These are phyloP conservation scores for Exophiala sp. DNA, from an alignment of 2,329 filamentous ascomycete species.

Conservation along the genomic window DNA sequence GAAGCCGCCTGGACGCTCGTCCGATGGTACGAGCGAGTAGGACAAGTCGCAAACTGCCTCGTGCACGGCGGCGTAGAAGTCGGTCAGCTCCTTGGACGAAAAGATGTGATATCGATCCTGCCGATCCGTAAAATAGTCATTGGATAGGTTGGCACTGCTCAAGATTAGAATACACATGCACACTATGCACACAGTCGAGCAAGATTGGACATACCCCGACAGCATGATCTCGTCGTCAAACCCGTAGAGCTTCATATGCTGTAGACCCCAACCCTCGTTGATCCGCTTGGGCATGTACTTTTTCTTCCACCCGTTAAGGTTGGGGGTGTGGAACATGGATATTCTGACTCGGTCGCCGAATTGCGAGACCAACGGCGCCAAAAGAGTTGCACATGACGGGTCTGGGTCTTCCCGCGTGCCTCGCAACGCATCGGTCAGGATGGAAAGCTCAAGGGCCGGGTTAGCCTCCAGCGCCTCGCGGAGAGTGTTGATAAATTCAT, in stretches of 20 bases:
- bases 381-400: slow-evolving; percentile 78
- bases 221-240: slow-evolving; percentile 93
- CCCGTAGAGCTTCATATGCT: slow-evolving; percentile 98
- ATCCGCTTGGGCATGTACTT: slow-evolving; percentile 78
- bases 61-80: slow-evolving; percentile 77
- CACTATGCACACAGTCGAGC: slow-evolving; percentile 1
- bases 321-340: slow-evolving; percentile 97
- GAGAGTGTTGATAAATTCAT: slow-evolving; percentile 76
- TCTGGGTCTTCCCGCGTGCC: slow-evolving; percentile 86
- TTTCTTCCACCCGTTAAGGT: slow-evolving; percentile 81
- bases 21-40: slow-evolving; percentile 63
- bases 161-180: slow-evolving; percentile 1
- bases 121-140: slow-evolving; percentile 92
- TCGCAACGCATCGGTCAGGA: slow-evolving; percentile 83
- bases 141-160: slow-evolving; percentile 71
- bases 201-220: slow-evolving; percentile 58
- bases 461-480: slow-evolving; percentile 68
- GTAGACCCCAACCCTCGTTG: slow-evolving; percentile 96
- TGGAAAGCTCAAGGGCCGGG: slow-evolving; percentile 71
- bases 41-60: slow-evolving; percentile 71
- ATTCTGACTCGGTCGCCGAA: slow-evolving; percentile 79
- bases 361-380: slow-evolving; percentile 84
- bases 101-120: slow-evolving; percentile 95
- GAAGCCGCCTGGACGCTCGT: slow-evolving; percentile 52
- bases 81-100: slow-evolving; percentile 67